phyloP scores from a whole-genome alignment of 1,284 basidiomycete species.

The Gymnopus androsaceus region DNA sequence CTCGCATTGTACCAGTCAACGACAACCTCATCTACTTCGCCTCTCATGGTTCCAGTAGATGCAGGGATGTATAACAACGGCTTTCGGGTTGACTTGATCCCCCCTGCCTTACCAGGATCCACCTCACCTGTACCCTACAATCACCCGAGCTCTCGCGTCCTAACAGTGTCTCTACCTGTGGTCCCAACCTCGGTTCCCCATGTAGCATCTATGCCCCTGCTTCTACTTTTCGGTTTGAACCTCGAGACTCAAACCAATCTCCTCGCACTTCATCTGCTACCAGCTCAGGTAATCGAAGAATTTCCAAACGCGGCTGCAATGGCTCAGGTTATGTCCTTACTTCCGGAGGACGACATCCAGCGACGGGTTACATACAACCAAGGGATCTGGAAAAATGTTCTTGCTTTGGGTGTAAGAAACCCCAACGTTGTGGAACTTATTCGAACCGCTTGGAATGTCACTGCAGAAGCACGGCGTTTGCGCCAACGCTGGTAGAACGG shows the following conservation, averaged over 20 bases:
- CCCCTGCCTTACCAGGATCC: constrained; percentile 29
- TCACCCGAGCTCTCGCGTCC: constrained; percentile 20
- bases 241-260: constrained; percentile 41
- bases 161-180: constrained; percentile 40
- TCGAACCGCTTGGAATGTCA: constrained; percentile 52
- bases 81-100: constrained; percentile 43
- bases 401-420: constrained; percentile 45
- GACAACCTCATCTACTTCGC: constrained; percentile 30
- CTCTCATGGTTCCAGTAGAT: constrained; percentile 50
- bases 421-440: constrained; percentile 41
- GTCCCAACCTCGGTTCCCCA: constrained; percentile 41
- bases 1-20: constrained; percentile 42
- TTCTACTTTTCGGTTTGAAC: constrained; percentile 43
- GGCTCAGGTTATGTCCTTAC: constrained; percentile 44
- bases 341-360: constrained; percentile 37
- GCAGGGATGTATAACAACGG: constrained; percentile 40
- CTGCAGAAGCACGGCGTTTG: constrained; percentile 45
- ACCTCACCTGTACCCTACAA: constrained; percentile 33
- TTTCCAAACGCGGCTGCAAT: constrained; percentile 58
- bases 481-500: constrained; percentile 20
- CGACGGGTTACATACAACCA: constrained; percentile 40
- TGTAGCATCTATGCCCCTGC: constrained; percentile 39
- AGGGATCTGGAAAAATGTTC: constrained; percentile 55
- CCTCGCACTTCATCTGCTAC: constrained; percentile 42
- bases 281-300: constrained; percentile 43